Evolutionary conservation across 192 early-diverging fungal genomes (phyloP), one percentile per base, ranked within the genome.

Genomic region (Backusella liffmaniae): DNA sequence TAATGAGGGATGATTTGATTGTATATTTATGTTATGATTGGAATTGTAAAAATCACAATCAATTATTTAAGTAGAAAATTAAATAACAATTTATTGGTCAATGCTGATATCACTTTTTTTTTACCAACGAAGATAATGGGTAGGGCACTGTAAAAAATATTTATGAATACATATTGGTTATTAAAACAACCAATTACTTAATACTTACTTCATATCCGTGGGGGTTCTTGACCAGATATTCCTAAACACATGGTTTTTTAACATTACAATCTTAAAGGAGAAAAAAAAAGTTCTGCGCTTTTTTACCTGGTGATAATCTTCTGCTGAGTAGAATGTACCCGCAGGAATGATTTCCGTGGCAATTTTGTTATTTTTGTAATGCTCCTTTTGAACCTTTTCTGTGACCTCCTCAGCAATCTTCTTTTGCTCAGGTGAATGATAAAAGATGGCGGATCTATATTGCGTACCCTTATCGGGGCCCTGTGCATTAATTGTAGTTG

Each of bases 401-500:
- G 91, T 94, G 72, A 91, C 90, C n/a, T 84, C 75, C 77, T 96
- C 89, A 10, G 97, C 97, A 16, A 88, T 83, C 53, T 77, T 34
- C 77, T 89, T 87, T 77, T 98, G 97, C 73, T 92, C 88, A 10
- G 84, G 84, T 36, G 81, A 86, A 83, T 96, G 92, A 80, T 92
- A 95, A 76, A 95, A 95, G 74, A 98, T 95, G 13, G 89, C 94
- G 4, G 91, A 93, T 15, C 97, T 87, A 86, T 98, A 89, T 82
- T 98, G 97, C 15, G 92, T 89, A 18, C 97, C 97, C 29, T 78
- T 51, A 77, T 98, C 96, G 39, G 85, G 86, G 4, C 97, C 97
- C 75, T 97, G 97, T 1, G 88, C 83, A 81, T 95, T 93, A n/a
- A 88, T 59, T 13, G 93, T 95, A 1, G 96, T 97, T 2, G 97